Conservation (phyloP, 306 rosid species). For the Myrica gale region DNA sequence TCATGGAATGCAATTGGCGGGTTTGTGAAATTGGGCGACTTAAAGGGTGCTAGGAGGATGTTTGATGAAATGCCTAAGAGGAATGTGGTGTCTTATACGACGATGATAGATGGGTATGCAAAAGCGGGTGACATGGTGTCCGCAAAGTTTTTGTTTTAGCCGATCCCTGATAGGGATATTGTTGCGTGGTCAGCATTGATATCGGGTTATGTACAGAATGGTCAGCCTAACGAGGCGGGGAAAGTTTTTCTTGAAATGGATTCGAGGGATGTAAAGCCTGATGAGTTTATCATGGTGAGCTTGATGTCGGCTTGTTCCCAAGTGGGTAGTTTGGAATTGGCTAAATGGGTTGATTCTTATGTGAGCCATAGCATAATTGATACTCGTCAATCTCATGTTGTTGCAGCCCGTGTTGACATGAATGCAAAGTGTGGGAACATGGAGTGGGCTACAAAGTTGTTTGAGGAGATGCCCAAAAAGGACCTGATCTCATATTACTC, state of each 20-base stretch:
- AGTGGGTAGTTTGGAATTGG: slow-evolving; percentile 51
- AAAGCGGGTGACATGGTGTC: slow-evolving; percentile 66
- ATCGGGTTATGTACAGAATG: slow-evolving; percentile 68
- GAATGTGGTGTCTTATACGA: slow-evolving; percentile 64
- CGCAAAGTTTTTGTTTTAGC: slow-evolving; percentile 58
- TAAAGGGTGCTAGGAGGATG: slow-evolving; percentile 46
- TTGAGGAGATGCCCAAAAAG: slow-evolving; percentile 44
- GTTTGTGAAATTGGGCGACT: slow-evolving; percentile 54
- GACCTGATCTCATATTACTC: slow-evolving; percentile 66
- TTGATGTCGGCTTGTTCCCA: slow-evolving; percentile 78
- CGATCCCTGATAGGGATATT: slow-evolving; percentile 46
- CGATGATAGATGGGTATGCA: slow-evolving; percentile 80
- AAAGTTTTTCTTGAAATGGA: slow-evolving; percentile 58
- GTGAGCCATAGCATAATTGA: slow-evolving; percentile 38
- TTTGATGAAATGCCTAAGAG: slow-evolving; percentile 68
- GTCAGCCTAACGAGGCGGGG: slow-evolving; percentile 53
- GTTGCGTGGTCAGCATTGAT: slow-evolving; percentile 73
- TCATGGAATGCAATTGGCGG: slow-evolving; percentile 46
- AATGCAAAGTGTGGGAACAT: slow-evolving; percentile 83
- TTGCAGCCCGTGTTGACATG: slow-evolving; percentile 73
- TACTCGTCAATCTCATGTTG: slow-evolving; percentile 49
- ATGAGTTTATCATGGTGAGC: slow-evolving; percentile 60
- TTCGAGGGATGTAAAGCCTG: slow-evolving; percentile 53
- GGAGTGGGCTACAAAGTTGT: slow-evolving; percentile 54
- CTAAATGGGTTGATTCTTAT: slow-evolving; percentile 63